phyloP scores from a whole-genome alignment of 129 eudicot genomes.

The Silybum marianum region DNA sequence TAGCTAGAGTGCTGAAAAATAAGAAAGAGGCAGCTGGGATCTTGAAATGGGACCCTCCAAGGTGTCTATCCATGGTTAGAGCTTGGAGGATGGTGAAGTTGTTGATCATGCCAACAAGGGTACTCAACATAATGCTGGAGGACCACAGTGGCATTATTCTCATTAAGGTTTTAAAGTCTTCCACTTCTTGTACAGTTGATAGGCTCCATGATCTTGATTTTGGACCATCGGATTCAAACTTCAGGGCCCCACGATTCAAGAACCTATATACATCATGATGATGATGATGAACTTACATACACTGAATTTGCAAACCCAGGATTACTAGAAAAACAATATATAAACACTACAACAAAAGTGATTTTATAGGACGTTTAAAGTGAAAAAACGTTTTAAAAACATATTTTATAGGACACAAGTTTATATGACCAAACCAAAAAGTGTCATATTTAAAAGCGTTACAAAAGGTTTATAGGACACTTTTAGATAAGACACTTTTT shows the following conservation, averaged over 20 bases:
- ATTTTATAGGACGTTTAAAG: too few relatives aligned
- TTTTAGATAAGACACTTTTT: too few relatives aligned
- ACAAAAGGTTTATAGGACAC: too few relatives aligned
- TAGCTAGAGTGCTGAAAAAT: conserved; percentile 29
- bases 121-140: conserved; percentile 34
- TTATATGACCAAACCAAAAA: too few relatives aligned
- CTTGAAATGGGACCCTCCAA: conserved; percentile 36
- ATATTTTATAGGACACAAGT: too few relatives aligned
- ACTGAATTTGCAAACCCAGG: neutral
- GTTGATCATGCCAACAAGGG: conserved; percentile 31
- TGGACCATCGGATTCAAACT: conserved; percentile 31
- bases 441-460: too few relatives aligned
- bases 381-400: too few relatives aligned
- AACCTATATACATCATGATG: conserved; percentile 35
- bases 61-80: conserved; percentile 48
- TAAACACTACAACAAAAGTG: too few relatives aligned
- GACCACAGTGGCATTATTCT: conserved; percentile 62
- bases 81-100: conserved; percentile 49
- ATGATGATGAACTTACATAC: neutral
- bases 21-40: conserved; percentile 50
- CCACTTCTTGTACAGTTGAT: conserved; percentile 72
- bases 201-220: conserved; percentile 52
- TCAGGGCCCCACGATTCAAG: conserved; percentile 56
- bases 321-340: too few relatives aligned
- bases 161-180: conserved; percentile 62